Evolutionary conservation across 202 grass and related monocot genomes (phyloP), one percentile per base, ranked within the genome.

Genomic region (Zizania palustris): DNA sequence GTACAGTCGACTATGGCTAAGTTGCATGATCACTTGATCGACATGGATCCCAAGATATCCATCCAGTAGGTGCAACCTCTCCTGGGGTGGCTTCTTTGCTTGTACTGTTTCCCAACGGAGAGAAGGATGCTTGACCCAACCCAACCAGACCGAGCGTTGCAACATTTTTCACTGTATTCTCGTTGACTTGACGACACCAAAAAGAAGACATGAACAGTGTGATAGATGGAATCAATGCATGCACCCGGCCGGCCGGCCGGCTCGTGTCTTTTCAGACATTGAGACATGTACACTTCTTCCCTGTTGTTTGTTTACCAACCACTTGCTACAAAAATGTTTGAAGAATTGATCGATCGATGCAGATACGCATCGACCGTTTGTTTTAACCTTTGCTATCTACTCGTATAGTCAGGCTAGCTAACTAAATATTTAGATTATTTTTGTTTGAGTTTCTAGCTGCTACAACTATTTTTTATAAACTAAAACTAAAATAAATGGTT

Each of bases 61-160:
- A 64, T 83, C 71, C 33, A 80, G 85, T 83, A 74, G 85, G 85
- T 88, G 80, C 85, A 65, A 84, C 85, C 71, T 70, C 65, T 19
- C 55, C 64, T 46, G 18, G 66, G 76, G 81, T 84, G 86, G 20
- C 56, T 80, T 84, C 71, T 84, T 88, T 63, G 76, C 71, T 84
- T 88, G 15, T 71, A 54, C 49, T 19, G 53, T 80, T 80, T 84
- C 65, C 65, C 76, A 80, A 71, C 9, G 43, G 42, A 35, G 81
- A 88, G 86, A 88, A 88, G 86, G 86, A 88, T 88, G 86, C 76
- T 60, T 76, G 86, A 88, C 76, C 86, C 71, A 88, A 88, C 76
- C 86, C 71, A 88, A 88, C 81, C 42, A 50, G 71, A 80, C 58
- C 64, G 60, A 60, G 51, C 41, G 60, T 63, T 58, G 59, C 67